Conservation (phyloP, 2,329 filamentous ascomycete genomes). For the Alternaria conjuncta region DNA sequence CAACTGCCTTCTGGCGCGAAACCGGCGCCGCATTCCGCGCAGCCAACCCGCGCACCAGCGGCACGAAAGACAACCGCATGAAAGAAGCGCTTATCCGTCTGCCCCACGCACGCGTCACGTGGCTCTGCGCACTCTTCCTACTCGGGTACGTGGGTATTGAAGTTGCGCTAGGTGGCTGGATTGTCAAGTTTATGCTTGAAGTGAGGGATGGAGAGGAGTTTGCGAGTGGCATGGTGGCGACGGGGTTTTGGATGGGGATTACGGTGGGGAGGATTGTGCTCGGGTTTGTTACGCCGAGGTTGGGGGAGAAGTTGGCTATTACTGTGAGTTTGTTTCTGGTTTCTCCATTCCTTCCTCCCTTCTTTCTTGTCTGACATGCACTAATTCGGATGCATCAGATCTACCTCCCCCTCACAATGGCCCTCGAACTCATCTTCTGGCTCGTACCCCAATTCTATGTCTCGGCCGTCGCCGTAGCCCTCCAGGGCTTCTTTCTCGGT, state of each 20-base stretch:
- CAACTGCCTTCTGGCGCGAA: conserved; percentile 68
- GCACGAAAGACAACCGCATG: conserved; percentile 57
- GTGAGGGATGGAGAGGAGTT: conserved; percentile 74
- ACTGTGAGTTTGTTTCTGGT: conserved; percentile 38
- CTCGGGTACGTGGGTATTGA: conserved; percentile 81
- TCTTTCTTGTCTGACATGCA: neutral
- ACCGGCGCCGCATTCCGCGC: conserved; percentile 65
- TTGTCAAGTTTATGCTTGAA: conserved; percentile 81
- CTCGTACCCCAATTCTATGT: conserved; percentile 78
- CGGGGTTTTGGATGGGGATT: conserved; percentile 84
- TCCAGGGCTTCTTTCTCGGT: conserved; percentile 81
- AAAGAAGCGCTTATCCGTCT: conserved; percentile 57
- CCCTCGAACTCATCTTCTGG: conserved; percentile 77
- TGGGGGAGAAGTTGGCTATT: conserved; percentile 71
- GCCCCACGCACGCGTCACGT: conserved; percentile 65
- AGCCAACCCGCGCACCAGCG: conserved; percentile 53
- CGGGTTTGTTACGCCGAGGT: conserved; percentile 75
- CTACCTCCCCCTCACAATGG: conserved; percentile 70
- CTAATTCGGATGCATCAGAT: conserved; percentile 39
- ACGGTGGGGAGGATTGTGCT: conserved; percentile 75
- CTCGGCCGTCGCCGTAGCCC: conserved; percentile 71
- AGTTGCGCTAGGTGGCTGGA: conserved; percentile 79
- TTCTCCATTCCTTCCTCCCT: neutral
- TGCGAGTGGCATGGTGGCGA: conserved; percentile 75
- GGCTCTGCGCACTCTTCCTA: conserved; percentile 76